A percentile compares a stretch with the other conserved stretches of the same genome.
Evolutionary conservation across 2,329 filamentous ascomycete genomes (phyloP).

Genomic region (Colletotrichum aenigma): DNA sequence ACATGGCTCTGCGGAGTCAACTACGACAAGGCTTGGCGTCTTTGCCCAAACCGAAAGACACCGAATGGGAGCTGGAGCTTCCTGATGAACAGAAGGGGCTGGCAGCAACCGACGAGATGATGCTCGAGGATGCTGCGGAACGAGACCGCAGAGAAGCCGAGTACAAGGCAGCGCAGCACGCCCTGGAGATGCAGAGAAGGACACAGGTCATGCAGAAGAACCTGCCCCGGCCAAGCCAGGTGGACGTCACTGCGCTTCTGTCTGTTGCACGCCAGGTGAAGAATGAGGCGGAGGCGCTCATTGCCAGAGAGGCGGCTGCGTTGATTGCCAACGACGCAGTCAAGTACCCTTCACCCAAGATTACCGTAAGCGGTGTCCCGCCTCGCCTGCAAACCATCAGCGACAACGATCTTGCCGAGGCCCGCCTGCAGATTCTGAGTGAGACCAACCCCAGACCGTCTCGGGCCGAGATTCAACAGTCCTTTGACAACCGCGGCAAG

Average conservation of each 20-base stretch:
- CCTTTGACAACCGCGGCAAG: slow-evolving; percentile 57
- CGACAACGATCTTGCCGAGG: slow-evolving; percentile 75
- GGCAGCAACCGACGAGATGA: slow-evolving; percentile 46
- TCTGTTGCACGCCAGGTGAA: slow-evolving; percentile 59
- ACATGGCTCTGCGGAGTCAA: slow-evolving; percentile 70
- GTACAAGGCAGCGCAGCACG: slow-evolving; percentile 73
- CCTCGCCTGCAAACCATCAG: slow-evolving; percentile 67
- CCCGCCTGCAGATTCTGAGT: slow-evolving; percentile 75
- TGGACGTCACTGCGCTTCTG: slow-evolving; percentile 75
- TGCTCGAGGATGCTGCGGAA: slow-evolving; percentile 68
- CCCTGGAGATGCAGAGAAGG: slow-evolving; percentile 79
- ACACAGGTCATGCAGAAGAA: slow-evolving; percentile 90
- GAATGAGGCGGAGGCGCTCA: slow-evolving; percentile 69
- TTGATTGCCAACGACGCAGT: slow-evolving; percentile 83
- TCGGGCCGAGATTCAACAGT: slow-evolving; percentile 54
- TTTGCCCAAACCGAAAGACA: slow-evolving; percentile 90
- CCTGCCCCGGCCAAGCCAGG: slow-evolving; percentile 75
- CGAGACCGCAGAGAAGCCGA: slow-evolving; percentile 80
- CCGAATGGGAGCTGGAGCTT: slow-evolving; percentile 91
- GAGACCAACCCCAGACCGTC: slow-evolving; percentile 63
- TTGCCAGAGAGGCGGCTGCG: slow-evolving; percentile 78
- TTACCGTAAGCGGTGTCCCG: slow-evolving; percentile 67
- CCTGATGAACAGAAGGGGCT: slow-evolving; percentile 80
- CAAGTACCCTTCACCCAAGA: slow-evolving; percentile 73
- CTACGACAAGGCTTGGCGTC: slow-evolving; percentile 77